Evolutionary conservation across 2,329 filamentous ascomycete species (phyloP).

Genomic region (Botrytis elliptica): DNA sequence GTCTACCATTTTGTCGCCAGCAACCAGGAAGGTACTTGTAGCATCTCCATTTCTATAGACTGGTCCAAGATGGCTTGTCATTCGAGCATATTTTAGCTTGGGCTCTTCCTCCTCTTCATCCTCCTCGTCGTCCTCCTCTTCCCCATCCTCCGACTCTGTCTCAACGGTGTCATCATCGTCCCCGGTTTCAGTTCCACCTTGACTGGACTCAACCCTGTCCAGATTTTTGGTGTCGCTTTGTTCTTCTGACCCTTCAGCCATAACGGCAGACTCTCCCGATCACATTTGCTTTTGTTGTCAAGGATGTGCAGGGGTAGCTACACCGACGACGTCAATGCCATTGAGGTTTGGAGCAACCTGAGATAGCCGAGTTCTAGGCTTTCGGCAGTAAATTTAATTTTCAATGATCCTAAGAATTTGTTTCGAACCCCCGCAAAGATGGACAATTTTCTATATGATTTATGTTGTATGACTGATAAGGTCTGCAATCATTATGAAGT

Average conservation of each 20-base stretch:
- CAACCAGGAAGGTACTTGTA: constrained; percentile 85
- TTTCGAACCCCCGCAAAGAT: constrained; percentile 7
- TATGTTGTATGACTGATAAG: neutral
- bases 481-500: constrained; percentile 29
- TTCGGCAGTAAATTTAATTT: constrained; percentile 18
- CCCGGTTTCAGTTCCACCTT: constrained; percentile 28
- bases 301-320: constrained; percentile 24
- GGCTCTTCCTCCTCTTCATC: constrained; percentile 94
- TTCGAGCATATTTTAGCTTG: constrained; percentile 83
- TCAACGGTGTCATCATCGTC: constrained; percentile 37
- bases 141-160: constrained; percentile 50
- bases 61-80: constrained; percentile 75
- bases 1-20: constrained; percentile 92
- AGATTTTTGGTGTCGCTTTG: constrained; percentile 33
- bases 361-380: constrained; percentile 21
- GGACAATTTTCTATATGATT: constrained; percentile 2
- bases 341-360: constrained; percentile 29
- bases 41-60: constrained; percentile 95
- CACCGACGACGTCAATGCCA: constrained; percentile 31
- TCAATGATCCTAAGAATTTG: neutral
- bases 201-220: constrained; percentile 28
- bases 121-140: constrained; percentile 61
- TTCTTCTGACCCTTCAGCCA: constrained; percentile 38
- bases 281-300: constrained; percentile 37
- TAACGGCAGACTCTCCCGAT: constrained; percentile 35